A percentile compares a stretch with the other conserved stretches of the same genome.
Conservation (phyloP, 495 filamentous ascomycete species). For the Lentithecium fluviatile region DNA sequence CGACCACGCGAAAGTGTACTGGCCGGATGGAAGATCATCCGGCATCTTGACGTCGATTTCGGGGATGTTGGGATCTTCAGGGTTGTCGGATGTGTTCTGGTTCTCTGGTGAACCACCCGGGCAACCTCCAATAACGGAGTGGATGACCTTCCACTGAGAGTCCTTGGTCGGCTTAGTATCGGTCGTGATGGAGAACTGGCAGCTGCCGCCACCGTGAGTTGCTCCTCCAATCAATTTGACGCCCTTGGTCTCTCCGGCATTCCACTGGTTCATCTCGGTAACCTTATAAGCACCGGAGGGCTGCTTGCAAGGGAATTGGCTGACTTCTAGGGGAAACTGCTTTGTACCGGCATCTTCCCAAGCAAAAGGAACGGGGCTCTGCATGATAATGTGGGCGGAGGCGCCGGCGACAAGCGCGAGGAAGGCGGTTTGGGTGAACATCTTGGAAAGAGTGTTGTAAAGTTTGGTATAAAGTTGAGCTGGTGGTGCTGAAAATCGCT, state of each 20-base stretch:
- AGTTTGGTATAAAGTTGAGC: not conserved
- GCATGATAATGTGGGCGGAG: slow-evolving; percentile 71
- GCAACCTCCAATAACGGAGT: slow-evolving; percentile 80
- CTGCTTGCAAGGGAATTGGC: slow-evolving; percentile 78
- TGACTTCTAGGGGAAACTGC: slow-evolving; percentile 59
- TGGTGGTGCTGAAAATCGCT: slow-evolving; percentile 34
- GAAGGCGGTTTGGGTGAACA: slow-evolving; percentile 39
- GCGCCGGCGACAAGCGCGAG: slow-evolving; percentile 47
- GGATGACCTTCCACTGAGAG: slow-evolving; percentile 72
- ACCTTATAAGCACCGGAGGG: slow-evolving; percentile 45
- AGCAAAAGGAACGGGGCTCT: slow-evolving; percentile 61
- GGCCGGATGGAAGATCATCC: slow-evolving; percentile 54
- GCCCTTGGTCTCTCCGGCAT: slow-evolving; percentile 53
- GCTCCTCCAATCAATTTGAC: slow-evolving; percentile 62
- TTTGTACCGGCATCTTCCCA: slow-evolving; percentile 44
- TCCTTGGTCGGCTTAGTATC: slow-evolving; percentile 59
- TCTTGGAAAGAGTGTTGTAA: slow-evolving; percentile 31
- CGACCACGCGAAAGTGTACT: slow-evolving; percentile 74
- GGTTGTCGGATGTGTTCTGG: slow-evolving; percentile 21
- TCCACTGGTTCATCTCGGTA: slow-evolving; percentile 51
- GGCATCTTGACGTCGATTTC: slow-evolving; percentile 61
- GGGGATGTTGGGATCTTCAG: slow-evolving; percentile 21
- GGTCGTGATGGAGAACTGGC: slow-evolving; percentile 80
- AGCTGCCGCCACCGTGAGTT: slow-evolving; percentile 81
- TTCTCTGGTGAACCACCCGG: slow-evolving; percentile 57